Base-by-base conservation (phyloP, 208 protist genomes). In the Naegleria lovaniensis region DNA sequence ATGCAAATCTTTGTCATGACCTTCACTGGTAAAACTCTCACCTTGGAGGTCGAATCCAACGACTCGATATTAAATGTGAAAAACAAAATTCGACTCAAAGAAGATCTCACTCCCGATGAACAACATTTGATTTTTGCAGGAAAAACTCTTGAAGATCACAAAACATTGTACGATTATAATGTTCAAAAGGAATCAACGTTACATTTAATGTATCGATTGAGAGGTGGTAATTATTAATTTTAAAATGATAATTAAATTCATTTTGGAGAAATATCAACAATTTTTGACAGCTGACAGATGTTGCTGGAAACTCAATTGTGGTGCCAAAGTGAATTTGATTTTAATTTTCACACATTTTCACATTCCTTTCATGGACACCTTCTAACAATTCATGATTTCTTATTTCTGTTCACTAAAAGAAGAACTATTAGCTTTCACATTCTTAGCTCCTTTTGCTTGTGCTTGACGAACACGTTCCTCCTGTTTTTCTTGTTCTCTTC, bases 401-500 rank as follows among this genome's bases (percentile, higher is more conserved):
- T 7, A 48, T 48, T 48, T 48, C 43, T 48, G 43, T 48, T 48
- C 43, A 48, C n/a, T n/a, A n/a, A n/a, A n/a, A n/a, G 43, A 48
- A 48, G 43, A 1, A 48, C 5, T 48, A 48, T 36, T 79, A 15
- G 5, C 29, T n/a, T 79, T 79, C 19, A 79, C n/a, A 79, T 79
- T 79, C 67, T 79, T 79, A 13, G 29, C 16, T 36, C 67, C 67
- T 25, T 79, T 79, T 36, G 67, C 29, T 79, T 79, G 67, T 15
- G 67, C 67, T 79, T 79, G 67, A 36, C n/a, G 19, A 33, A 79
- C 29, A 36, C 67, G 19, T 79, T 79, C 29, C 36, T 79, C 67
- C n/a, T 79, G 67, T 33, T 79, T 79, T 36, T 79, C 67, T 79
- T 79, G 67, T 33, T 79, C 67, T 36, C 67, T 79, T 79, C 67